Evolutionary conservation across 2,329 filamentous ascomycete species (phyloP).

Genomic region (Drechslerella dactyloides): DNA sequence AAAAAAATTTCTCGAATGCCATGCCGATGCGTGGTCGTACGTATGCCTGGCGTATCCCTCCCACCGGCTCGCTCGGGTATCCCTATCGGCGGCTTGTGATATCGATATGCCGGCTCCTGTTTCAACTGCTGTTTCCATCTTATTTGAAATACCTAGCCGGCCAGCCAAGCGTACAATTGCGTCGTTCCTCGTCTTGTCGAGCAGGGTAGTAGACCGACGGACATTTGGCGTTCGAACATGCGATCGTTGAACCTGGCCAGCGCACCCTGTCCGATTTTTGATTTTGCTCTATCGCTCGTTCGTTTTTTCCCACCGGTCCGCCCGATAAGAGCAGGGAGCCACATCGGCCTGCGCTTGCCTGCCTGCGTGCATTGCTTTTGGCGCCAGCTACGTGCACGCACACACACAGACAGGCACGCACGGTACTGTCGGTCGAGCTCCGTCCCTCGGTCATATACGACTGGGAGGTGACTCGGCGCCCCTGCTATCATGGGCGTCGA

Average conservation of each 20-base stretch:
- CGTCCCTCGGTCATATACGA: background rate
- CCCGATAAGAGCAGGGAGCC: background rate
- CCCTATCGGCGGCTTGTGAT: constrained; percentile 46
- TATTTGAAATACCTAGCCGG: too few relatives aligned
- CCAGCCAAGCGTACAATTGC: too few relatives aligned
- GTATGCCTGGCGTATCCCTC: background rate
- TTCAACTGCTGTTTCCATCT: too few relatives aligned
- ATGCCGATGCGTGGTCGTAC: constrained; percentile 1
- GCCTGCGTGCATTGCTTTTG: background rate
- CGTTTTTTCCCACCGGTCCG: background rate
- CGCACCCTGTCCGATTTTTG: background rate
- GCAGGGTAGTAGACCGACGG: too few relatives aligned
- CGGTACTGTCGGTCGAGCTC: background rate
- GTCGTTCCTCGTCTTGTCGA: too few relatives aligned
- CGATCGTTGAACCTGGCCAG: background rate
- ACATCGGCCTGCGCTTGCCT: background rate
- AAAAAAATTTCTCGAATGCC: too few relatives aligned
- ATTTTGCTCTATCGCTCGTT: background rate
- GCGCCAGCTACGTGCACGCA: background rate
- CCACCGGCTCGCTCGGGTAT: constrained; percentile 31
- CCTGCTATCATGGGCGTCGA: background rate
- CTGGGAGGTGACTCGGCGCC: background rate
- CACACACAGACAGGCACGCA: too few relatives aligned
- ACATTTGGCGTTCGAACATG: background rate
- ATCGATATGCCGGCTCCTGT: constrained; percentile 2